Evolutionary conservation across 1,284 basidiomycete species (phyloP).

Genomic region (Moesziomyces parantarcticus): DNA sequence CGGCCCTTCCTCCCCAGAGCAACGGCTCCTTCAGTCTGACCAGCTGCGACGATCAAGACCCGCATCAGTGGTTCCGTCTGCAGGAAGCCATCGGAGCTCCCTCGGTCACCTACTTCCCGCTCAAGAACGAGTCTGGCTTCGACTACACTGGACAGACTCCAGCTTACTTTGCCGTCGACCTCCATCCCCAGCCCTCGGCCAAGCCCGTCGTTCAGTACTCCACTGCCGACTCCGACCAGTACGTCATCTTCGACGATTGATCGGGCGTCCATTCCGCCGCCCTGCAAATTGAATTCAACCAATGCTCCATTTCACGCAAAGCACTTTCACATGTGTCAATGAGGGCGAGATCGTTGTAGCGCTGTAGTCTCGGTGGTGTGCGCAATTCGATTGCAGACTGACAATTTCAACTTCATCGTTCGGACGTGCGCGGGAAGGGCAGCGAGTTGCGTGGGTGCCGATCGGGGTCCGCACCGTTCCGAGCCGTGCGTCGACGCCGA

Average conservation of each 20-base stretch:
- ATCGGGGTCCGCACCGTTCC: neutral
- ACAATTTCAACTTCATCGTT: too few species aligned
- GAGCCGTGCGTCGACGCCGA: neutral
- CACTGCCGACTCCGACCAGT: conserved; percentile 7
- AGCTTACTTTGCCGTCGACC: conserved; percentile 16
- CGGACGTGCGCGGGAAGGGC: conserved; percentile 26
- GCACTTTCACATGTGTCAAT: too few species aligned
- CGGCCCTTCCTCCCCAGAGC: neutral
- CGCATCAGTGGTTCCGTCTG: conserved; percentile 35
- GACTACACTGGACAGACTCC: conserved; percentile 29
- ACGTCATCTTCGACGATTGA: conserved; percentile 15
- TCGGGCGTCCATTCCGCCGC: neutral
- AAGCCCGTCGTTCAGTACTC: conserved; percentile 9
- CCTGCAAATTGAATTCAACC: neutral
- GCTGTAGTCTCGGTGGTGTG: too few species aligned
- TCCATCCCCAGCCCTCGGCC: conserved; percentile 8
- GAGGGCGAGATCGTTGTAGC: too few species aligned
- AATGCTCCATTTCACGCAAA: neutral
- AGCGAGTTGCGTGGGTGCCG: conserved; percentile 21
- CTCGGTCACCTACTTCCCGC: conserved; percentile 22
- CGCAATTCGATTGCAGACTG: too few species aligned
- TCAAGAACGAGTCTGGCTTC: conserved; percentile 28
- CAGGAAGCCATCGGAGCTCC: conserved; percentile 24
- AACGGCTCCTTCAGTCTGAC: conserved; percentile 4
- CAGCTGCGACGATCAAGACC: conserved; percentile 21